phyloP scores from a whole-genome alignment of 2,329 filamentous ascomycete species.

The Bipolaris victoriae region DNA sequence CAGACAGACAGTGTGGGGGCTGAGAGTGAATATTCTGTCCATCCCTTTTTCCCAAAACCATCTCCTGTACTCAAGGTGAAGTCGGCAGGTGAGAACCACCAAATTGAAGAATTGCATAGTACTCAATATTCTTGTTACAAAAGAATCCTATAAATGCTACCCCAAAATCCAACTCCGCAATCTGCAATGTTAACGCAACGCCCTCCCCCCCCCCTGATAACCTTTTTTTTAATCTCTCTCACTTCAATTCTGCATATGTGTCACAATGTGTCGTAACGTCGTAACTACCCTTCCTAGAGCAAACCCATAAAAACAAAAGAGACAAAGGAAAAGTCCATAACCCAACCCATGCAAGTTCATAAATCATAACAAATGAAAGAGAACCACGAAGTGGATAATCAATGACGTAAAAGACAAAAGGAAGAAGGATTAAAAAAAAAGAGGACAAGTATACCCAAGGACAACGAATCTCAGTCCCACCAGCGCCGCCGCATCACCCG shows the following conservation, averaged over 20 bases:
- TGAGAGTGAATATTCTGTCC: background rate
- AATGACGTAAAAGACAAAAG: background rate
- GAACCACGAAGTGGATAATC: background rate
- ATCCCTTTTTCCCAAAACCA: background rate
- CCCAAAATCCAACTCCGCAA: background rate
- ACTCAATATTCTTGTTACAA: background rate
- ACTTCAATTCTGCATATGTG: background rate
- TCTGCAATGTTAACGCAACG: background rate
- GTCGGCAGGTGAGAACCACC: background rate
- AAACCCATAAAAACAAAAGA: background rate
- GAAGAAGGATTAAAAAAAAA: background rate
- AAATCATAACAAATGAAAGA: background rate
- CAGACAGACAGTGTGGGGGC: too few species aligned
- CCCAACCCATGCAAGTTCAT: background rate
- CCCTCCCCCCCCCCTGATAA: background rate
- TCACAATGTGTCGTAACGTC: background rate
- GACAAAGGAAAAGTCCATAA: background rate
- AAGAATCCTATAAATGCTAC: background rate
- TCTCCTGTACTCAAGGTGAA: background rate
- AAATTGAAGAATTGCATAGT: background rate
- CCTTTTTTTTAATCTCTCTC: background rate
- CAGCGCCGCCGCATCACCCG: conserved; percentile 39
- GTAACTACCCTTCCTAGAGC: background rate
- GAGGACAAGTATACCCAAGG: background rate
- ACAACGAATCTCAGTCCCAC: conserved; percentile 40